Evolutionary conservation across 768 basidiomycete genomes (phyloP).

Genomic region (Kwoniella sp.): DNA sequence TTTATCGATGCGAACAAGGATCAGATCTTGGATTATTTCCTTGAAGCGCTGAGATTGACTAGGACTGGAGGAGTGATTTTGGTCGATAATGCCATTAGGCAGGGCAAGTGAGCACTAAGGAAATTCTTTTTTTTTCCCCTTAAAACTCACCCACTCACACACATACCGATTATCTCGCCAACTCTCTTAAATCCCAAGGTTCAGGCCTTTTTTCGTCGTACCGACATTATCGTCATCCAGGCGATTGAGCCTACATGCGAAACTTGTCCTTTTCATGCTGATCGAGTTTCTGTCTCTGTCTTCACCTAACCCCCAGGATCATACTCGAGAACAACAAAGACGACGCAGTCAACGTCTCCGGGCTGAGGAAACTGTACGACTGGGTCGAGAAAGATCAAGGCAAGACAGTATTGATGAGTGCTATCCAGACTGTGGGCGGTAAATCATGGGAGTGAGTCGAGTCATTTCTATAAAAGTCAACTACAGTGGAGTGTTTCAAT

Average conservation of each 20-base stretch:
- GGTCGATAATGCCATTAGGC: slow-evolving; percentile 47
- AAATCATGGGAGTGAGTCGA: slow-evolving; percentile 44
- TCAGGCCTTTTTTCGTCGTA: too few relatives aligned
- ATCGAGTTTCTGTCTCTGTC: background rate
- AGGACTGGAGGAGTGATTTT: slow-evolving; percentile 65
- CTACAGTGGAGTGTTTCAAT: too few relatives aligned
- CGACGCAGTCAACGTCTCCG: slow-evolving; percentile 27
- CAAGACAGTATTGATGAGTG: slow-evolving; percentile 42
- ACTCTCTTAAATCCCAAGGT: too few relatives aligned
- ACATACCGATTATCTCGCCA: too few relatives aligned
- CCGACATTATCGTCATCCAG: background rate
- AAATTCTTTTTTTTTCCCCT: too few relatives aligned
- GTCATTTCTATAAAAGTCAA: too few relatives aligned
- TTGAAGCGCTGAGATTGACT: slow-evolving; percentile 65
- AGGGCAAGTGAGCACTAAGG: slow-evolving; percentile 44
- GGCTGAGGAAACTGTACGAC: slow-evolving; percentile 42
- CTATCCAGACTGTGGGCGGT: slow-evolving; percentile 45
- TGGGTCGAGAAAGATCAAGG: slow-evolving; percentile 46
- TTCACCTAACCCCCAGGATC: slow-evolving; percentile 9
- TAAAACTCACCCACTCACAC: too few relatives aligned
- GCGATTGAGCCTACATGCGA: too few relatives aligned
- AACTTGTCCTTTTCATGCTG: too few relatives aligned
- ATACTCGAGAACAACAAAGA: slow-evolving; percentile 20
- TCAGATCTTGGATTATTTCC: slow-evolving; percentile 63
- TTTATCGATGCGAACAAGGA: slow-evolving; percentile 76